These are phyloP conservation scores for Hypomyces rosellus DNA, from an alignment of 2,329 filamentous ascomycete genomes.

Conservation along the genomic window DNA sequence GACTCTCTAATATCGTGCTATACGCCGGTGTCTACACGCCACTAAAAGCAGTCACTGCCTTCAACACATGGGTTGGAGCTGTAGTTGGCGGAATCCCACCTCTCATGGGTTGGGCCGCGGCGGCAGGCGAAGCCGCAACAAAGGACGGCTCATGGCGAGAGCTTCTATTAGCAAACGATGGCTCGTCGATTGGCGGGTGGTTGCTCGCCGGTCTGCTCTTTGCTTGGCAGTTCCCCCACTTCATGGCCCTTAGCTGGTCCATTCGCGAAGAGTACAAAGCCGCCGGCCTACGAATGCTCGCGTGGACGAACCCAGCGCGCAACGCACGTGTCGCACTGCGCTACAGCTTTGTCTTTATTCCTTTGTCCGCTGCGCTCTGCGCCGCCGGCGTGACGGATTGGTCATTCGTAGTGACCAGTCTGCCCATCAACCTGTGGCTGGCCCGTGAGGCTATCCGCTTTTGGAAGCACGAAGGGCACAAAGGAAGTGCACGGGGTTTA, in stretches of 20 bases:
- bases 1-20: conserved; percentile 75
- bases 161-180: conserved; percentile 61
- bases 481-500: conserved; percentile 72
- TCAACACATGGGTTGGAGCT: conserved; percentile 95
- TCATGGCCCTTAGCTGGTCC: conserved; percentile 85
- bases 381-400: conserved; percentile 77
- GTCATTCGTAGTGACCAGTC: conserved; percentile 74
- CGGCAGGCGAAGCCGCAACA: conserved; percentile 79
- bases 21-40: conserved; percentile 94
- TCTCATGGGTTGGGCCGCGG: conserved; percentile 96
- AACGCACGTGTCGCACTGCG: conserved; percentile 84
- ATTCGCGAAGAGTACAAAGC: conserved; percentile 84
- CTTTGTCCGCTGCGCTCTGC: conserved; percentile 76
- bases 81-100: conserved; percentile 90
- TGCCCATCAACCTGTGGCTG: conserved; percentile 82
- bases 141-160: conserved; percentile 70
- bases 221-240: conserved; percentile 97
- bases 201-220: conserved; percentile 77
- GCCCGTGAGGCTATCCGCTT: conserved; percentile 72
- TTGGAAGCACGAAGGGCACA: conserved; percentile 70
- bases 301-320: conserved; percentile 77
- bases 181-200: conserved; percentile 72
- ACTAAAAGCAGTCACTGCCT: conserved; percentile 74
- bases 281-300: conserved; percentile 65
- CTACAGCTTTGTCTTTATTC: conserved; percentile 80